Evolutionary conservation across 176 grass and related monocot species (phyloP), one percentile per base, ranked within the genome.

Genomic region (Carex littledalei): DNA sequence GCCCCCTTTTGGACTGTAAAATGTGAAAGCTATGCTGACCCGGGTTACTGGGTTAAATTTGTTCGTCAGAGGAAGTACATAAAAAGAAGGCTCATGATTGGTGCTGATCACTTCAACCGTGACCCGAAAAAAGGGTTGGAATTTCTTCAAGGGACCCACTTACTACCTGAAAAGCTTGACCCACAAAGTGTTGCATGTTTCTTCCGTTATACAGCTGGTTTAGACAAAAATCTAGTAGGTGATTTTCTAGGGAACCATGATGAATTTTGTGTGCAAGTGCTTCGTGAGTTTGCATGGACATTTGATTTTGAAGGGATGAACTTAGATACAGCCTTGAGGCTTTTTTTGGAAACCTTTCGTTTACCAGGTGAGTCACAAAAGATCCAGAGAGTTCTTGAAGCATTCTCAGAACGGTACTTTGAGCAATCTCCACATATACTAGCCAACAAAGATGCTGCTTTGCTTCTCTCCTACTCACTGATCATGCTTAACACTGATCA

Each of bases 401-500:
- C 97, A 31, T 99, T 99, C 81, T 95, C 97, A 61, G 97, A 99
- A 78, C 88, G 97, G 90, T 99, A 94, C 72, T 99, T 89, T 85
- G 97, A 99, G 73, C 97, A 99, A 88, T 87, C 91, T 57, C 93
- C 88, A 9, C 89, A 99, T 53, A 87, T 92, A 85, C 88, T 99
- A 3, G 97, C 89, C 21, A 93, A 99, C 80, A 99, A 99, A 67
- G 97, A 99, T 68, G 94, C 97, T 88, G 97, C 97, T 85, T 87
- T 96, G 41, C 3, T 99, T 32, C 85, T 99, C 71, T 87, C 97
- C 21, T 99, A 99, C 83, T 99, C 97, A 62, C 90, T 99, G 69
- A 99, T 99, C 91, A 92, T 99, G 97, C 88, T 99, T 52, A 99
- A 99, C 87, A 99, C 97, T 39, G 97, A 99, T 91, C 97, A 99